Evolutionary conservation across 805 yeast species (phyloP), one percentile per base, ranked within the genome.

Genomic region (Brettanomyces naardenensis): DNA sequence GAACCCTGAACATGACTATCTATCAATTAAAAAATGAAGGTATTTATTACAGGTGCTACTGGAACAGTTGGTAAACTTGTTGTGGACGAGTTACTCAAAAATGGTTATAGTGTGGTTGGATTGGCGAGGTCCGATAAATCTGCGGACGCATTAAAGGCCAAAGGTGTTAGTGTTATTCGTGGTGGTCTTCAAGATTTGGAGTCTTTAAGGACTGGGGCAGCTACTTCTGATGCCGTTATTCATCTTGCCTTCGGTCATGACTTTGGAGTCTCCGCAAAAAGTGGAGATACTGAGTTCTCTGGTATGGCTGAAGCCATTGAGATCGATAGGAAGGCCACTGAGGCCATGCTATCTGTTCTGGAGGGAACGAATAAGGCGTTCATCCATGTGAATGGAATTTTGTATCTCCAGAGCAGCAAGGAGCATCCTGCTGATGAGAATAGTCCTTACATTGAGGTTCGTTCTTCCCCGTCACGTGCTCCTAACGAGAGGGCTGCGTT

Each of bases 1-100:
- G n/a, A n/a, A n/a, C n/a, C n/a, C n/a, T n/a, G n/a, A n/a, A n/a
- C n/a, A n/a, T n/a, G n/a, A n/a, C n/a, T n/a, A n/a, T n/a, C n/a
- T n/a, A n/a, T n/a, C n/a, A n/a, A n/a, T n/a, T n/a, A n/a, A n/a
- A n/a, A n/a, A n/a, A n/a, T n/a, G n/a, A n/a, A n/a, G n/a, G n/a
- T n/a, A n/a, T 45, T 60, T 33, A 52, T 58, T 23, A 46, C 61
- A 10, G 66, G 64, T 13, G 62, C 62, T 19, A 49, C 64, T 3
- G 65, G 66, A 15, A 61, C 49, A 37, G 49, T 62, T 28, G 66
- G 62, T 6, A 52, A 45, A 18, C 56, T 51, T 42, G 44, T 49
- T 21, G 46, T 52, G 37, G 50, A 54, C 39, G 49, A 44, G 14
- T 43, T 56, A 11, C 45, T 53, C 31, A 38, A 38, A 20, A 43